phyloP scores from a whole-genome alignment of 2,329 filamentous ascomycete species.

The Penicillium decumbens region DNA sequence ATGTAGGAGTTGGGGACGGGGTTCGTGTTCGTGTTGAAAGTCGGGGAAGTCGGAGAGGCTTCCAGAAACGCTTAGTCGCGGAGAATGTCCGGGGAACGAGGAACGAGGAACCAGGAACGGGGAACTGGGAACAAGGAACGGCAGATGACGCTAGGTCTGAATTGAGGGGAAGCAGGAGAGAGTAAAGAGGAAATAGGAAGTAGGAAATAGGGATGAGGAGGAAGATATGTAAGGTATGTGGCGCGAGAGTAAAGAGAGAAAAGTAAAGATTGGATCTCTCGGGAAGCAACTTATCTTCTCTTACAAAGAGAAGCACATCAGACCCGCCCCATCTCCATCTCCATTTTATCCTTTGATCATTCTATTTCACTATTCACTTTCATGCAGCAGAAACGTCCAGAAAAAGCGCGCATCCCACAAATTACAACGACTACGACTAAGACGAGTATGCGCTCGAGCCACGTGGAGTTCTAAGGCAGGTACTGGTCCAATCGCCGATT shows the following conservation, averaged over 20 bases:
- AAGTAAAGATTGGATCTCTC: background rate
- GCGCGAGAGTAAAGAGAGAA: conserved; percentile 1
- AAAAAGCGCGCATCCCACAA: conserved; percentile 2
- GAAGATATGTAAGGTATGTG: conserved; percentile 1
- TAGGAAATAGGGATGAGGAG: conserved; percentile 3
- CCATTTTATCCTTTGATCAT: too few species aligned
- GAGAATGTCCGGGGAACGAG: conserved; percentile 19
- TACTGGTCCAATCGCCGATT: conserved; percentile 22
- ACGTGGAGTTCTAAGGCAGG: conserved; percentile 25
- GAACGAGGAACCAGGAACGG: conserved; percentile 1
- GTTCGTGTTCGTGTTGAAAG: conserved; percentile 9
- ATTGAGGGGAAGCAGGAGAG: background rate
- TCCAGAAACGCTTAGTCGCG: conserved; percentile 15
- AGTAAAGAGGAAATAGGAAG: conserved; percentile 6
- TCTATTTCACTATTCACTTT: background rate
- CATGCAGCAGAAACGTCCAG: conserved; percentile 12
- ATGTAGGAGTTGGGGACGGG: too few species aligned
- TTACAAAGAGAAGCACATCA: background rate
- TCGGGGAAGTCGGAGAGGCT: conserved; percentile 12
- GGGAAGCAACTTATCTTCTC: background rate
- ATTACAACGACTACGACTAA: background rate
- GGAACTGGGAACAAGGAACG: conserved; percentile 12
- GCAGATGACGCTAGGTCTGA: background rate
- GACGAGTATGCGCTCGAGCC: conserved; percentile 12
- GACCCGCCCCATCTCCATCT: background rate